A percentile compares a stretch with the other conserved stretches of the same genome.
Evolutionary conservation across 768 basidiomycete genomes (phyloP).

Genomic region (Filobasidium wieringae): DNA sequence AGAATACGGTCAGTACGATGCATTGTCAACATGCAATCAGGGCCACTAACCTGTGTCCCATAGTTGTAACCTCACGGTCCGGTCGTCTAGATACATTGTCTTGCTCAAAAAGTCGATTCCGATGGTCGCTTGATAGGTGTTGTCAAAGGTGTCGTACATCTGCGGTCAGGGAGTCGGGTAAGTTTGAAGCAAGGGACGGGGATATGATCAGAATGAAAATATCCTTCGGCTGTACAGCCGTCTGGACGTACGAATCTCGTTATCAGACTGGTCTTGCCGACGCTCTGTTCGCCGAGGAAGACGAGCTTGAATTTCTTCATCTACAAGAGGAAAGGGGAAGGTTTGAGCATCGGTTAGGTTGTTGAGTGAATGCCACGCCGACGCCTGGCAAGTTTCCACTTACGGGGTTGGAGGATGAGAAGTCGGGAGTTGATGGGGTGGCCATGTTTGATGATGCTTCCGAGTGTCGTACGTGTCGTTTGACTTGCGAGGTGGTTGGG

Average conservation of each 20-base stretch:
- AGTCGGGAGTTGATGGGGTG: conserved; percentile 3
- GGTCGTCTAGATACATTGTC: conserved; percentile 98
- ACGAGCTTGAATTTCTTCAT: conserved; percentile 95
- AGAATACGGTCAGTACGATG: too few species aligned
- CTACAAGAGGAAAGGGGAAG: conserved; percentile 38
- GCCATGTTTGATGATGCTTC: too few species aligned
- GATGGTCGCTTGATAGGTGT: conserved; percentile 60
- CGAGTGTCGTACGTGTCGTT: too few species aligned
- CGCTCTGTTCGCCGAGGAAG: conserved; percentile 89
- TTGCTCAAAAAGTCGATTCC: conserved; percentile 98
- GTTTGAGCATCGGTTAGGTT: neutral
- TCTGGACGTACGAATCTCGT: conserved; percentile 54
- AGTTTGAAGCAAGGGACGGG: neutral
- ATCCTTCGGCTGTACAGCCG: neutral
- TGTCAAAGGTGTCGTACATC: conserved; percentile 99
- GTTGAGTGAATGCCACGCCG: too few species aligned
- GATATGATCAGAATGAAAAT: neutral
- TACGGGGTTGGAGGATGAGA: conserved; percentile 10
- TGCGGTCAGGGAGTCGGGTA: conserved; percentile 32
- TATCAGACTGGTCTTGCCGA: conserved; percentile 97
- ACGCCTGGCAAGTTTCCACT: neutral
- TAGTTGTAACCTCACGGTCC: conserved; percentile 89
- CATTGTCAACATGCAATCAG: too few species aligned
- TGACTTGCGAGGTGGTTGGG: too few species aligned
- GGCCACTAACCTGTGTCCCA: conserved; percentile 98